phyloP scores from a whole-genome alignment of 169 alveolate species.

The Eimeria sp. region DNA sequence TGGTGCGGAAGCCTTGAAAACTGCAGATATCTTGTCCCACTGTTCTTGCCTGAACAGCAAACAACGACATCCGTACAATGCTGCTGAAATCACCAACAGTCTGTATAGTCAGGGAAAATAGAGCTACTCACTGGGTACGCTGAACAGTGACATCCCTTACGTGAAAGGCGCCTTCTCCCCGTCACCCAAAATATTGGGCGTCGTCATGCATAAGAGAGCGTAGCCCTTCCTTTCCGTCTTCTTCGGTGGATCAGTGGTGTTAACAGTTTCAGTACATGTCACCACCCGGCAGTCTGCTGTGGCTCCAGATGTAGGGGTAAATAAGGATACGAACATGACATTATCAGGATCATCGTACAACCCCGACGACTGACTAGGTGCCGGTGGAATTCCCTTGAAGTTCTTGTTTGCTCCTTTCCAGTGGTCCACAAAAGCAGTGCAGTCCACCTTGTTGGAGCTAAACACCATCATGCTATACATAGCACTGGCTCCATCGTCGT shows the following conservation, averaged over 20 bases:
- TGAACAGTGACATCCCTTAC: neutral
- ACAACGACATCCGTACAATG: neutral
- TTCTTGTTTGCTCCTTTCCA: neutral
- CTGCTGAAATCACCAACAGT: neutral
- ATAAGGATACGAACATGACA: neutral
- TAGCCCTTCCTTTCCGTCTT: neutral
- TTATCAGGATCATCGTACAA: neutral
- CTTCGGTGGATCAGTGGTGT: too few relatives aligned
- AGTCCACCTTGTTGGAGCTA: neutral
- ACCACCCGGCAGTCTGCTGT: neutral
- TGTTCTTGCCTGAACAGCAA: neutral
- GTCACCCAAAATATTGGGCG: neutral
- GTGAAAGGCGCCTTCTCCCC: neutral
- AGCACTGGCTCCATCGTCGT: neutral
- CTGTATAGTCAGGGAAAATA: neutral
- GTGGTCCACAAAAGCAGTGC: neutral
- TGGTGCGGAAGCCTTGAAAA: neutral
- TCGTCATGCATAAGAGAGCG: neutral
- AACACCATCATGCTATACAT: neutral
- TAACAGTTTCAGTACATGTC: constrained; percentile 7
- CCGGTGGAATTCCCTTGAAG: neutral
- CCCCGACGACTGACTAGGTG: neutral
- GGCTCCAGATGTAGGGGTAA: neutral
- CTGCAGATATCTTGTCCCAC: neutral
- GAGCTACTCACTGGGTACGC: neutral